Conservation (phyloP, 1,284 basidiomycete genomes). For the Boletus nobilissimus region DNA sequence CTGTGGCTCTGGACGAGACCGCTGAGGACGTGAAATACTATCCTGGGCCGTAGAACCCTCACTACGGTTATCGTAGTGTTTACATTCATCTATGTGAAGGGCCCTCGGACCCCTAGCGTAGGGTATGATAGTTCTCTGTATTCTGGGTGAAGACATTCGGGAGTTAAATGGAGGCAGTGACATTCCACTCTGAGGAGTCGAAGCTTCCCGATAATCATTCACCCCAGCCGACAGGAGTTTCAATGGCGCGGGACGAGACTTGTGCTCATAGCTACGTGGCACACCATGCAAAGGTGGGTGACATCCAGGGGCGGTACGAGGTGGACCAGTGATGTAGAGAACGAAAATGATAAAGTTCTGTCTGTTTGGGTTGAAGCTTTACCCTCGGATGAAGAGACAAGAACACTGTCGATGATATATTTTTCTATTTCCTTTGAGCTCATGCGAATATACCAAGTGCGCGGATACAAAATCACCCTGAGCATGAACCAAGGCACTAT, state of each 20-base stretch:
- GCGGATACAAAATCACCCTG: too few species aligned
- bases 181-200: slow-evolving; percentile 40
- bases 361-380: too few species aligned
- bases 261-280: too few species aligned
- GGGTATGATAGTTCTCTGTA: slow-evolving; percentile 57
- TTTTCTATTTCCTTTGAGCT: too few species aligned
- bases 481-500: too few species aligned
- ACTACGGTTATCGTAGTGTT: slow-evolving; percentile 45
- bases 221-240: slow-evolving; percentile 45
- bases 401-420: too few species aligned
- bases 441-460: too few species aligned
- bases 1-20: slow-evolving; percentile 79
- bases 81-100: slow-evolving; percentile 43
- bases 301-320: too few species aligned
- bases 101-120: slow-evolving; percentile 51
- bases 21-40: slow-evolving; percentile 59
- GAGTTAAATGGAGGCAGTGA: slow-evolving; percentile 46
- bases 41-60: slow-evolving; percentile 42
- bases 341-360: too few species aligned
- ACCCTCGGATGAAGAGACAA: too few species aligned
- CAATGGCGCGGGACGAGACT: slow-evolving; percentile 30
- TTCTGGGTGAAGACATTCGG: slow-evolving; percentile 49
- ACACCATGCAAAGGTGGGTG: too few species aligned
- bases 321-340: too few species aligned
- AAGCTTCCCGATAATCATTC: slow-evolving; percentile 44